These are phyloP conservation scores for Raphanus raphanistrum DNA, from an alignment of 345 rosid genomes.

Conservation along the genomic window DNA sequence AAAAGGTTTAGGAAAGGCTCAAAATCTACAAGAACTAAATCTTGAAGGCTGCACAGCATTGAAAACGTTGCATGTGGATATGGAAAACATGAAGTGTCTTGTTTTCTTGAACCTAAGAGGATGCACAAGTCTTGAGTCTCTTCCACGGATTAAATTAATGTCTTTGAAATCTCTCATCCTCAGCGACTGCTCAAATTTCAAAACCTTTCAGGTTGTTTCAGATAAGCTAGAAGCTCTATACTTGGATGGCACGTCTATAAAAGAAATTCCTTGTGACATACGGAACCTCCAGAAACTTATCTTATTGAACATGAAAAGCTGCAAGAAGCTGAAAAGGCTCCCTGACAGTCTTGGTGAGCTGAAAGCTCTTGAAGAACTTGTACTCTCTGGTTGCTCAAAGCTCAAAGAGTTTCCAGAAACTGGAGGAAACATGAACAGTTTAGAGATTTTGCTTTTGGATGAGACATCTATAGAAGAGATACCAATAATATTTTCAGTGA, in stretches of 20 bases:
- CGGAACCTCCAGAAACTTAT: neutral
- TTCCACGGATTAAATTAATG: neutral
- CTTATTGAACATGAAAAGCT: slow-evolving; percentile 19
- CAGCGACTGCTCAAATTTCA: slow-evolving; percentile 24
- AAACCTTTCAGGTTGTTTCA: slow-evolving; percentile 14
- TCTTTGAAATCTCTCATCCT: slow-evolving; percentile 22
- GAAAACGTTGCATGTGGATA: neutral
- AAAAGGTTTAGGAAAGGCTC: slow-evolving; percentile 23
- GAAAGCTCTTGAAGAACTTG: slow-evolving; percentile 14
- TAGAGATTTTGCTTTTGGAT: slow-evolving; percentile 25
- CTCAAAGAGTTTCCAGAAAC: neutral
- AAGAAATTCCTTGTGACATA: slow-evolving; percentile 14
- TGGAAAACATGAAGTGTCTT: slow-evolving; percentile 21
- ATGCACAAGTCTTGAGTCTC: slow-evolving; percentile 20
- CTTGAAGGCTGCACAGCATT: slow-evolving; percentile 32
- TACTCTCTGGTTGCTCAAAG: slow-evolving; percentile 25
- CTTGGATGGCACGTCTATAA: slow-evolving; percentile 29
- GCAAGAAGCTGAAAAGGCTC: slow-evolving; percentile 30
- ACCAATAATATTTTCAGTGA: neutral
- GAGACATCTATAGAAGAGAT: slow-evolving; percentile 17
- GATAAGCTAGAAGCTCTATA: neutral
- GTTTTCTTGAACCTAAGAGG: slow-evolving; percentile 16
- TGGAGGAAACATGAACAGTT: neutral
- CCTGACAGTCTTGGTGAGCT: slow-evolving; percentile 16
- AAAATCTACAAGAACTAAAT: slow-evolving; percentile 21